Percentiles rank a stretch among this genome's conserved stretches.
Evolutionary conservation across 768 basidiomycete species (phyloP).

Genomic region (Porpolomopsis calyptriformis): DNA sequence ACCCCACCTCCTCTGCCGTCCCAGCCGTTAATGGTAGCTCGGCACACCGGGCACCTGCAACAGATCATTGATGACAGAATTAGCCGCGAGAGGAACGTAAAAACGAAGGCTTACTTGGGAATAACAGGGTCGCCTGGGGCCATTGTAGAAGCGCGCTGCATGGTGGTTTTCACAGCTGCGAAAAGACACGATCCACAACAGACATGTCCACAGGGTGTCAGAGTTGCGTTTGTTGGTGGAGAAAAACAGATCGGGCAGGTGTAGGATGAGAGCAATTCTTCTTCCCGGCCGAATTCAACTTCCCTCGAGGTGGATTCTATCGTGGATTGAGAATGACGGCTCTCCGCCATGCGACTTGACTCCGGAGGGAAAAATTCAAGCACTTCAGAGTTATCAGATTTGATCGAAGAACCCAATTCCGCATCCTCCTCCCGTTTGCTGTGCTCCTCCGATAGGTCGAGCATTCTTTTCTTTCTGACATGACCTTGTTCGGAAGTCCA

Average conservation of each 20-base stretch:
- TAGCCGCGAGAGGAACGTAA: slow-evolving; percentile 2
- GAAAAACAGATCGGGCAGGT: slow-evolving; percentile 75
- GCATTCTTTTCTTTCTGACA: too few species aligned
- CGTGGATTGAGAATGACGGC: neutral
- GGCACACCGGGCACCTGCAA: slow-evolving; percentile 58
- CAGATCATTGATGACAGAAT: neutral
- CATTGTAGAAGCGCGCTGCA: slow-evolving; percentile 33
- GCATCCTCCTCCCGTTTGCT: too few species aligned
- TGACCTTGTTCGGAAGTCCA: too few species aligned
- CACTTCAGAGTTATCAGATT: neutral
- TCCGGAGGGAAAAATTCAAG: neutral
- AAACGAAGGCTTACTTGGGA: slow-evolving; percentile 28
- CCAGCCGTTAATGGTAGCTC: slow-evolving; percentile 57
- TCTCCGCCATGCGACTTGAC: neutral
- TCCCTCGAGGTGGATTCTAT: neutral
- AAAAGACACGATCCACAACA: slow-evolving; percentile 72
- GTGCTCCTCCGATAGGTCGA: too few species aligned
- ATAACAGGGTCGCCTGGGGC: slow-evolving; percentile 15
- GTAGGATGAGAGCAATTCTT: slow-evolving; percentile 41
- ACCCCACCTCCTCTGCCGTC: slow-evolving; percentile 63
- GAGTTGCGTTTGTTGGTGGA: slow-evolving; percentile 60
- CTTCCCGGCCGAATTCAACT: neutral
- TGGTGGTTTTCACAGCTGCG: slow-evolving; percentile 53
- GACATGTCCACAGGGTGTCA: slow-evolving; percentile 75
- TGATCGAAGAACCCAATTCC: too few species aligned